phyloP scores from a whole-genome alignment of 2,329 filamentous ascomycete genomes.

The Colletotrichum limetticola region DNA sequence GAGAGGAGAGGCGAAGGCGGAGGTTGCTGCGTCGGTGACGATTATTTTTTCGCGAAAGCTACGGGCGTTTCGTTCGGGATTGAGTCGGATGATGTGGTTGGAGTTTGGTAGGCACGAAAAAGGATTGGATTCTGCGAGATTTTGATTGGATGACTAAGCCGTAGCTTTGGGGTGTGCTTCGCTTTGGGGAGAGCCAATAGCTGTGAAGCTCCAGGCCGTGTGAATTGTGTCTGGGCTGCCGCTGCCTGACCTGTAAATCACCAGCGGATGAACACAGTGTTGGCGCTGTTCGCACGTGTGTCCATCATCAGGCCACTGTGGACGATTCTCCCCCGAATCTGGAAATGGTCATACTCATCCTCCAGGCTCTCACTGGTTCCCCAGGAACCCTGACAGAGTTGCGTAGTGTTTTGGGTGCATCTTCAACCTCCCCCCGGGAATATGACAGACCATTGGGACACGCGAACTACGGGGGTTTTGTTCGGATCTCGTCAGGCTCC shows the following conservation, averaged over 20 bases:
- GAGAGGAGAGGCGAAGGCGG: conserved; percentile 32
- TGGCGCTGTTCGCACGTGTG: neutral
- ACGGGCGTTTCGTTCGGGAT: conserved; percentile 37
- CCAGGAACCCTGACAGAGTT: conserved; percentile 5
- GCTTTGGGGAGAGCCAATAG: conserved; percentile 2
- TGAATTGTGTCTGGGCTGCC: conserved; percentile 12
- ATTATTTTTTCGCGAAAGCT: conserved; percentile 28
- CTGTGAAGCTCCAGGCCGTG: conserved; percentile 35
- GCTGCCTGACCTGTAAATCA: fast-evolving
- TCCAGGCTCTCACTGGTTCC: conserved; percentile 21
- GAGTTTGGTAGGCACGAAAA: conserved; percentile 33
- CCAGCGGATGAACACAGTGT: neutral
- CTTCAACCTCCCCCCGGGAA: conserved; percentile 4
- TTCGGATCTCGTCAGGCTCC: neutral
- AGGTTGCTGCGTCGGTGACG: conserved; percentile 29
- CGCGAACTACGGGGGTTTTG: neutral
- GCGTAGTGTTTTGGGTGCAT: neutral
- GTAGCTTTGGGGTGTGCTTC: conserved; percentile 13
- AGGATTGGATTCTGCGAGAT: conserved; percentile 38
- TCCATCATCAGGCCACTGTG: conserved; percentile 26
- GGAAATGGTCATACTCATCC: conserved; percentile 28
- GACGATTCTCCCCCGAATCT: conserved; percentile 22
- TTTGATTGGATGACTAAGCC: conserved; percentile 39
- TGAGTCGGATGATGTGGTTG: conserved; percentile 44
- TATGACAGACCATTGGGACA: conserved; percentile 10